Evolutionary conservation across 169 alveolate genomes (phyloP), one percentile per base, ranked within the genome.

Genomic region (Eimeria praecox): DNA sequence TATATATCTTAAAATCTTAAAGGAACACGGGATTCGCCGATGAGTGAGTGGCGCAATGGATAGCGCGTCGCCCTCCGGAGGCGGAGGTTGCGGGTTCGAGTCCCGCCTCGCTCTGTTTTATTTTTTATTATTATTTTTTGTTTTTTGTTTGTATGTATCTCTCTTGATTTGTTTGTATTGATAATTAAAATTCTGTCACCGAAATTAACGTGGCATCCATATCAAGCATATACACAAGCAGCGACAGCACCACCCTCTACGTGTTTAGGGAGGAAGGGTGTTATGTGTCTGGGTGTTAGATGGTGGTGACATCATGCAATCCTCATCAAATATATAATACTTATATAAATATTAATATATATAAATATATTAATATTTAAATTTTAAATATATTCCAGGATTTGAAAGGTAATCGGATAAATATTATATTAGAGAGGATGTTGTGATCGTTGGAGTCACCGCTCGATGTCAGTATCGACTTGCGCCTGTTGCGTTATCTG

Each of bases 11-110:
- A 16, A 8, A 8, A 54, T 3, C 22, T 8, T n/a, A 27, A 64
- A 64, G 12, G 33, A 6, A 38, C 9, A n/a, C 22, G 2, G 22
- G 9, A 38, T 0, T n/a, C n/a, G n/a, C n/a, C n/a, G n/a, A n/a
- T n/a, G 95, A 78, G 92, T 49, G 95, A 71, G 99, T 98, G 98
- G 99, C 99, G 99, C 97, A 98, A 98, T 98, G 99, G 99, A 98
- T 98, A 98, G 98, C 99, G 99, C 98, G 99, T 98, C 98, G 99
- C 99, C 98, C 99, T 98, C 99, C 99, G 98, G 98, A 98, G 99
- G 99, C 99, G 98, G 97, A 98, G 99, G 98, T 97, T 98, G 99
- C 97, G 99, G 99, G 99, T 98, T 98, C 99, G 98, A 98, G 98
- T 98, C 99, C 99, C 99, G 97, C 97, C 99, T 97, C 95, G 92